Conservation (phyloP, 352 stramenopile species). For the Hyaloperonospora arabidopsidis region DNA sequence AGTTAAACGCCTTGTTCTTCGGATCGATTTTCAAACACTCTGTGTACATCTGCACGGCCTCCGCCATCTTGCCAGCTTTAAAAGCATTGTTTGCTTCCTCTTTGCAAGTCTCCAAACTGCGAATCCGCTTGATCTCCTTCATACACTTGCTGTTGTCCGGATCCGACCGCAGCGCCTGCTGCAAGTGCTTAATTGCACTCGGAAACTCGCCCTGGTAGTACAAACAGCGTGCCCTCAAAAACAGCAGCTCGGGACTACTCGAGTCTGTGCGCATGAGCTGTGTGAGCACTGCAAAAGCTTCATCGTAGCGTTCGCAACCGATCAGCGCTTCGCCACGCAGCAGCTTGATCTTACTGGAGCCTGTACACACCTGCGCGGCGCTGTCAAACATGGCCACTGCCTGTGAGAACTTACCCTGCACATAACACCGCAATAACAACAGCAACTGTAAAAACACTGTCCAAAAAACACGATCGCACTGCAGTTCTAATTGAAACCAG, state of each 20-base stretch:
- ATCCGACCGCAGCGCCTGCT: conserved; percentile 84
- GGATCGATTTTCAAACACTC: conserved; percentile 83
- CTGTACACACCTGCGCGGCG: conserved; percentile 57
- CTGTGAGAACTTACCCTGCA: conserved; percentile 56
- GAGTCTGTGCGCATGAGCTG: conserved; percentile 81
- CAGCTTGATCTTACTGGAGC: conserved; percentile 65
- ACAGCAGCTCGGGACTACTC: conserved; percentile 78
- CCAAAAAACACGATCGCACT: not conserved
- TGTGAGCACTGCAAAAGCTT: conserved; percentile 74
- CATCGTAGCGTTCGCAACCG: conserved; percentile 70
- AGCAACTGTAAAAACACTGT: not conserved
- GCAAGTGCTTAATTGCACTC: conserved; percentile 89
- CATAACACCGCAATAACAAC: not conserved
- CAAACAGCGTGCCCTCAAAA: conserved; percentile 79
- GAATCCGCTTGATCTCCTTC: conserved; percentile 86
- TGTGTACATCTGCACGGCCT: conserved; percentile 86
- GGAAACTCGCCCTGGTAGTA: conserved; percentile 91
- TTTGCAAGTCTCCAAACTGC: conserved; percentile 79
- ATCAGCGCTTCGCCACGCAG: conserved; percentile 66
- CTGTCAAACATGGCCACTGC: conserved; percentile 66
- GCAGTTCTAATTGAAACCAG: not conserved
- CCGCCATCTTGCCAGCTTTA: conserved; percentile 65
- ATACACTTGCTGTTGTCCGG: conserved; percentile 86
- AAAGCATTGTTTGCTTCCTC: conserved; percentile 87
- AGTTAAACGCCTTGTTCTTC: conserved; percentile 88